A percentile compares a stretch with the other conserved stretches of the same genome.
Evolutionary conservation across 441 rosid genomes (phyloP).

Genomic region (Pelargonium citronellum): DNA sequence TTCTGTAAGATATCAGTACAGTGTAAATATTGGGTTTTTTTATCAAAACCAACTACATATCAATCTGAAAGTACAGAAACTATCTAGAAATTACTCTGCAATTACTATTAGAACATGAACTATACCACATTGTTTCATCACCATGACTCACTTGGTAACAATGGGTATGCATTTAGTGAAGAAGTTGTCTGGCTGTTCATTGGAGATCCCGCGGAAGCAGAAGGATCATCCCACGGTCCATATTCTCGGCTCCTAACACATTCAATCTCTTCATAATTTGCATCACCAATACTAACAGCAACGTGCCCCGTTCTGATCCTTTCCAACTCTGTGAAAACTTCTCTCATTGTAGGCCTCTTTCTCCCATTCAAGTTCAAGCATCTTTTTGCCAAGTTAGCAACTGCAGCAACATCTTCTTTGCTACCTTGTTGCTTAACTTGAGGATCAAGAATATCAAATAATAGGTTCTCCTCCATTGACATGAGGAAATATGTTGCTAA

Average conservation of each 20-base stretch:
- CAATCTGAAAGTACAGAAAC: too few species aligned
- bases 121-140: too few species aligned
- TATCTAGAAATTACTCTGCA: not conserved
- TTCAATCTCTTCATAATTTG: not conserved
- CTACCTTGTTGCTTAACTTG: not conserved
- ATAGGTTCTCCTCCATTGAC: not conserved
- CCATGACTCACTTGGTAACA: too few species aligned
- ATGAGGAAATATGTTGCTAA: not conserved
- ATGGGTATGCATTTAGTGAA: too few species aligned
- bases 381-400: not conserved
- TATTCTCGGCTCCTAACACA: not conserved
- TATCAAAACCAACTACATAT: too few species aligned
- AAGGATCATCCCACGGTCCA: too few species aligned
- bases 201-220: too few species aligned
- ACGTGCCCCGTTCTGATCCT: not conserved
- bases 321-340: not conserved
- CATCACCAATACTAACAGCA: not conserved
- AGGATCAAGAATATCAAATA: not conserved
- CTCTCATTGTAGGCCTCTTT: not conserved
- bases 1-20: too few species aligned
- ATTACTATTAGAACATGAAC: not conserved
- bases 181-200: too few species aligned
- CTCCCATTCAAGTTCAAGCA: not conserved
- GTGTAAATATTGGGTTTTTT: too few species aligned
- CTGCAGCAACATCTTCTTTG: not conserved